A percentile compares a stretch with the other conserved stretches of the same genome.
Conservation (phyloP, 164 flowering plant genomes). For the Chimonanthus praecox region DNA sequence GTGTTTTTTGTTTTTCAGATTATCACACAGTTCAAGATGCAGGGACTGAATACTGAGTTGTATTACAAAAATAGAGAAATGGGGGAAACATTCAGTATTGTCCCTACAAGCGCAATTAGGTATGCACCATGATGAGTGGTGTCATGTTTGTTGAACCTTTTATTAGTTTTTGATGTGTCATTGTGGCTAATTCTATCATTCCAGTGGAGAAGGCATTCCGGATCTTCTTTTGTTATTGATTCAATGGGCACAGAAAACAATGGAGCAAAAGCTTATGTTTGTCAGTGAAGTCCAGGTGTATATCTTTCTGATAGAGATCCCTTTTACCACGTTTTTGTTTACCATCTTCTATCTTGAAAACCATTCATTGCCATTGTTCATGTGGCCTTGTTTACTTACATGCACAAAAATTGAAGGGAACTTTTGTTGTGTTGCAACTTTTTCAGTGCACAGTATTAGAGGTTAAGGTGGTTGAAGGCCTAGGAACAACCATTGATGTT, state of each 20-base stretch:
- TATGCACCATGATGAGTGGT: background rate
- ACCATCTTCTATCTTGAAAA: too few relatives aligned
- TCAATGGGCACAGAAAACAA: constrained; percentile 90
- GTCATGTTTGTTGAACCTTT: background rate
- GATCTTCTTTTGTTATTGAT: constrained; percentile 75
- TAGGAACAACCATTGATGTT: constrained; percentile 98
- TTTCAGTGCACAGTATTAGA: constrained; percentile 96
- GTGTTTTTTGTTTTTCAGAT: constrained; percentile 31
- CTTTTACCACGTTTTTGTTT: background rate
- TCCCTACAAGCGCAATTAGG: constrained; percentile 84
- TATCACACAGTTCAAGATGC: constrained; percentile 75
- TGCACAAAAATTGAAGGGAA: background rate
- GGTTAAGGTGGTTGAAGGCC: constrained; percentile 96
- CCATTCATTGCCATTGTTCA: background rate
- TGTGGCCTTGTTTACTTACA: background rate
- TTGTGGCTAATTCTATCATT: background rate
- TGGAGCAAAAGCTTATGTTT: constrained; percentile 86
- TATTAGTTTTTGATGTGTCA: too few relatives aligned
- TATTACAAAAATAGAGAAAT: constrained; percentile 87
- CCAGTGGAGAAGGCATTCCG: constrained; percentile 73
- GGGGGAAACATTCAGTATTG: constrained; percentile 87
- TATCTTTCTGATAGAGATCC: background rate
- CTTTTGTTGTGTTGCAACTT: constrained; percentile 2
- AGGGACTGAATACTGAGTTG: constrained; percentile 84
- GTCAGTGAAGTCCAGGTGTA: constrained; percentile 74